Base-by-base conservation (phyloP, 2,329 filamentous ascomycete species). In the Aspergillus sp. region DNA sequence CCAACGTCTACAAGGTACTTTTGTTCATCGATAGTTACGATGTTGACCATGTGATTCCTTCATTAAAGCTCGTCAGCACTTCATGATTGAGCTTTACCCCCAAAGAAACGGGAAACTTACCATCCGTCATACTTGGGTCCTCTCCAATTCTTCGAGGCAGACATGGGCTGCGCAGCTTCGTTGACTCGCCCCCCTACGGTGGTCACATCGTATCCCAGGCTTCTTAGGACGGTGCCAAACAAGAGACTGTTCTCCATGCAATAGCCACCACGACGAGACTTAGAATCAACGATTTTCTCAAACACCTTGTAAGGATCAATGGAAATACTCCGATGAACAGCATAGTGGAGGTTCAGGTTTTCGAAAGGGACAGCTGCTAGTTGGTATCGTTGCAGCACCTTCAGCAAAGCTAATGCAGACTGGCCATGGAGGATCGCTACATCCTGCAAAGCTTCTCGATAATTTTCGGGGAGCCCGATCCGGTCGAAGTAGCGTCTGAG, bases 1-100 rank as follows among this genome's bases (percentile, higher is more conserved):
- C 51, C 51, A 27, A 54, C 51, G 17, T 54, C 51, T 6, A 54
- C 17, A 5, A 54, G 36, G 25, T 54, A 54, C 39, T 42, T 42
- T 27, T 54, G 51, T 8, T 27, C 10, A 21, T 23, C 51, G 6
- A 54, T 44, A 8, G 51, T 54, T 4, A 54, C 21, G n/a, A 54
- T 17, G 6, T 42, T 42, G 11, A 54, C 51, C 51, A 54, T 42
- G 38, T 54, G 51, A 23, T 54, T 54, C 36, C 51, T 54, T 8
- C 27, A 7, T 11, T 17, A 21, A 6, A 13, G 21, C 38, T 27
- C 19, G 38, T 54, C 38, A 54, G 36, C 38, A 27, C 25, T 27
- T 27, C 25, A 27, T 27, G 25, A 2, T 27, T 27, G 7, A 8
- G 25, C 25, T 27, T 27, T 27, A 27, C 25, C 25, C 25, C 25